A percentile compares a stretch with the other conserved stretches of the same genome.
These are phyloP conservation scores for Pleurotus sapidus DNA, from an alignment of 768 basidiomycete species.

Conservation along the genomic window DNA sequence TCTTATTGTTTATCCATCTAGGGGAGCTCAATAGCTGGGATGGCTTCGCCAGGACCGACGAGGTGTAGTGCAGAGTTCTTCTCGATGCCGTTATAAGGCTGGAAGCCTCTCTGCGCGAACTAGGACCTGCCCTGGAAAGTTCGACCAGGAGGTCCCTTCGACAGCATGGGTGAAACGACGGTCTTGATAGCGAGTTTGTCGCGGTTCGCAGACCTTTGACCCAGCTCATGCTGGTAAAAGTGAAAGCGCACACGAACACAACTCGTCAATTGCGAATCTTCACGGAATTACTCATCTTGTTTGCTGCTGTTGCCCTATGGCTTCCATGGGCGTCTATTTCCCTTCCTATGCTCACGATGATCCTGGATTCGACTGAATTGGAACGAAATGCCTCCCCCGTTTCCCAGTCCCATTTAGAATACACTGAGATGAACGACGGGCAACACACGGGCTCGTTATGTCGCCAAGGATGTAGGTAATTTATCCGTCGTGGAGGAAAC, in stretches of 20 bases:
- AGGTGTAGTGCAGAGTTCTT: constrained; percentile 1
- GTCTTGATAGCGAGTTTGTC: constrained; percentile 3
- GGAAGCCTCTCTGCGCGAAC: constrained; percentile 5
- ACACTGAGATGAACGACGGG: no score
- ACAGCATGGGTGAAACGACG: constrained; percentile 1
- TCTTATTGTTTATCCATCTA: constrained; percentile 38
- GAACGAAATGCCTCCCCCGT: no score
- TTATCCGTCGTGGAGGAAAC: no score
- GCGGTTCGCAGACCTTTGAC: constrained; percentile 5
- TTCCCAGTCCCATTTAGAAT: no score
- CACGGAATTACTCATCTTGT: constrained; percentile 6
- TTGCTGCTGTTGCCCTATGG: not conserved
- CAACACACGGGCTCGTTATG: no score
- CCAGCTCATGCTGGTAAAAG: constrained; percentile 5
- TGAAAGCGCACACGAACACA: not conserved
- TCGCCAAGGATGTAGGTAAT: no score
- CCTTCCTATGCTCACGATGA: no score
- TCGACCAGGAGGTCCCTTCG: not conserved
- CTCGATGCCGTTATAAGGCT: constrained; percentile 4
- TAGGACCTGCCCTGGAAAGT: constrained; percentile 4
- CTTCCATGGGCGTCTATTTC: not conserved
- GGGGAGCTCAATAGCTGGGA: constrained; percentile 29
- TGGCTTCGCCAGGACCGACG: constrained; percentile 19
- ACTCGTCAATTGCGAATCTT: not conserved
- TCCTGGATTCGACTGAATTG: no score